Percentiles rank a stretch among this genome's conserved stretches.
phyloP scores from a whole-genome alignment of 2,329 filamentous ascomycete species.

The Taxawa tesnikishii region DNA sequence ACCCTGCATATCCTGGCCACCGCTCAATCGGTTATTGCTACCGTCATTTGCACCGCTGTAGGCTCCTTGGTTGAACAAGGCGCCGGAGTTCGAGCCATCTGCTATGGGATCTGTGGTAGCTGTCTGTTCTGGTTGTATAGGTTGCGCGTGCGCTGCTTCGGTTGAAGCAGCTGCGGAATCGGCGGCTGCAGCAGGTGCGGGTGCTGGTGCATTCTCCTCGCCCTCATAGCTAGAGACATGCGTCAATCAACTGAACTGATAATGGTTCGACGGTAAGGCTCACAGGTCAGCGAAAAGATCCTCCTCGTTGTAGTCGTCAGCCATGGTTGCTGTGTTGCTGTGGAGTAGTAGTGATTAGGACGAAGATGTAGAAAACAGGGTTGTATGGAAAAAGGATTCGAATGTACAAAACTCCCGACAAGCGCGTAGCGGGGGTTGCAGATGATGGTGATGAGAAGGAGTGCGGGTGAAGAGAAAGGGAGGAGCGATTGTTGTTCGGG shows the following conservation, averaged over 20 bases:
- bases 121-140: not conserved
- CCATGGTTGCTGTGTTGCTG: slow-evolving; percentile 41
- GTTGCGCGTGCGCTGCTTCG: not conserved
- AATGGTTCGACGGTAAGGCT: slow-evolving; percentile 32
- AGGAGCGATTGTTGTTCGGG: too few relatives aligned
- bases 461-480: too few relatives aligned
- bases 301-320: slow-evolving; percentile 78
- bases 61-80: not conserved
- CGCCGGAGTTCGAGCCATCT: slow-evolving; percentile 5
- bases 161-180: slow-evolving; percentile 1
- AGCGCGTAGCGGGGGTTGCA: too few relatives aligned
- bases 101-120: slow-evolving; percentile 4
- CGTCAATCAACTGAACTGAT: too few relatives aligned
- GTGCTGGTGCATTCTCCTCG: slow-evolving; percentile 37
- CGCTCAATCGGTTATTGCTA: not conserved
- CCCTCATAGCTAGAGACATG: slow-evolving; percentile 48
- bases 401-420: too few relatives aligned
- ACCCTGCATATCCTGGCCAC: slow-evolving; percentile 3
- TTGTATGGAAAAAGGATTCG: too few relatives aligned
- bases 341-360: not conserved
- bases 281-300: slow-evolving; percentile 95
- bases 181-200: not conserved
- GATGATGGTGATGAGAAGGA: too few relatives aligned
- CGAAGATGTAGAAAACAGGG: too few relatives aligned
- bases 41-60: not conserved